Conservation (phyloP, 2,329 filamentous ascomycete species). For the Metarhizium guizhouense region DNA sequence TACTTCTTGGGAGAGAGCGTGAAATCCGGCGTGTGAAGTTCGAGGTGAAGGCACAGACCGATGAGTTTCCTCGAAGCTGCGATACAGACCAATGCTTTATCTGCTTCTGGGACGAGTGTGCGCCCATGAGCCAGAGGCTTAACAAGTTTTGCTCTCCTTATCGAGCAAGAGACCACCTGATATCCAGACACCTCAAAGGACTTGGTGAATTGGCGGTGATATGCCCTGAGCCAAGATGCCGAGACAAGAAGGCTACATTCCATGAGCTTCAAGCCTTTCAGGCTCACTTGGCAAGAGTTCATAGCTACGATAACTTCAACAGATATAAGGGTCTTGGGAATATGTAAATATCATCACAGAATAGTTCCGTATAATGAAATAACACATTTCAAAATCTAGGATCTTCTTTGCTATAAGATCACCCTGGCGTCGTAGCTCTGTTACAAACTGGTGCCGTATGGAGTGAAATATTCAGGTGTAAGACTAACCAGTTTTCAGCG, state of each 20-base stretch:
- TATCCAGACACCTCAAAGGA: not conserved
- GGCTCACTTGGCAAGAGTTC: not conserved
- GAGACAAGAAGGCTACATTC: not conserved
- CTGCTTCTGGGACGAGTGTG: not conserved
- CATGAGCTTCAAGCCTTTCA: not conserved
- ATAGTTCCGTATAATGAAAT: no score
- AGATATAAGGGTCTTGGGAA: not conserved
- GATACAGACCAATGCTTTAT: not conserved
- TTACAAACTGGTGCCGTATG: no score
- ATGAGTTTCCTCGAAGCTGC: not conserved
- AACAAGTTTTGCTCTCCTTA: slow-evolving; percentile 1
- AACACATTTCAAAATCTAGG: no score
- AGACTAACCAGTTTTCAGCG: no score
- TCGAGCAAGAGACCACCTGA: not conserved
- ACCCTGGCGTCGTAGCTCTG: no score
- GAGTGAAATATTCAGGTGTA: no score
- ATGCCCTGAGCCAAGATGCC: slow-evolving; percentile 1
- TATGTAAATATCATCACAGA: no score
- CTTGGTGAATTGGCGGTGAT: not conserved
- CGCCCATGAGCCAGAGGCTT: not conserved
- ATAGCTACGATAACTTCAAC: not conserved
- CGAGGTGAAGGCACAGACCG: not conserved
- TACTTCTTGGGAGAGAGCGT: not conserved
- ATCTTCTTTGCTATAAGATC: no score
- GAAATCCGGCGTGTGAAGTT: not conserved